Base-by-base conservation (phyloP, 192 early-diverging fungal species). In the Endogone sp. region DNA sequence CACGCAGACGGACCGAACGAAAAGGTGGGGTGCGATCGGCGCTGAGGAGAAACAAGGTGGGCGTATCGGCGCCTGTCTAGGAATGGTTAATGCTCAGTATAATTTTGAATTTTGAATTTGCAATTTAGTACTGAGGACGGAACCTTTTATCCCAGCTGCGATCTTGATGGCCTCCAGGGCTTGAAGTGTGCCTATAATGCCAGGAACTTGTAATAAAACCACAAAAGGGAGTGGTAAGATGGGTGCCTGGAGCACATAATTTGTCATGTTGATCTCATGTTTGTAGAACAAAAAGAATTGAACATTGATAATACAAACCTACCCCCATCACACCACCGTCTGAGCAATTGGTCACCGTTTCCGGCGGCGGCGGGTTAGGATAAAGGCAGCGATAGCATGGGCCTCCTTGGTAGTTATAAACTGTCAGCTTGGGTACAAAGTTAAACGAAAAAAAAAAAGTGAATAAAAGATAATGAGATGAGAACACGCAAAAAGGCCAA, bases 321-420 rank as follows among this genome's bases (percentile, higher is more conserved):
- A 87, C 93, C 22, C 97, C 97, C 29, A 99, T 75, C 21, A 99
- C 95, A 10, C 97, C 97, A 2, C 88, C 90, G 73, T 98, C 96
- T 22, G 86, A 84, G 80, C 97, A 99, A 75, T 92, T 95, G 29
- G 89, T 87, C 29, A 97, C 90, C 6, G 93, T 86, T 62, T 92
- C 93, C 3, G 92, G 77, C 23, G 96, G 95, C 21, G 97, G 97
- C 22, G 97, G 97, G 30, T 73, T 88, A 0, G 97, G 96, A 73
- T 95, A 96, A 67, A 99, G 77, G 75, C 97, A 99, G 37, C 97
- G 89, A 75, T 96, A 99, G 79, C 97, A 99, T 16, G 97, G 97
- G 20, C 95, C 93, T 29, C 85, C 86, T 28, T 87, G 75, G 74
- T 96, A 84, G 74, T 99, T 93, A 76, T 97, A 98, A n/a, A 95